These are phyloP conservation scores for Neofusicoccum laricinum DNA, from an alignment of 2,329 filamentous ascomycete species.

Conservation along the genomic window DNA sequence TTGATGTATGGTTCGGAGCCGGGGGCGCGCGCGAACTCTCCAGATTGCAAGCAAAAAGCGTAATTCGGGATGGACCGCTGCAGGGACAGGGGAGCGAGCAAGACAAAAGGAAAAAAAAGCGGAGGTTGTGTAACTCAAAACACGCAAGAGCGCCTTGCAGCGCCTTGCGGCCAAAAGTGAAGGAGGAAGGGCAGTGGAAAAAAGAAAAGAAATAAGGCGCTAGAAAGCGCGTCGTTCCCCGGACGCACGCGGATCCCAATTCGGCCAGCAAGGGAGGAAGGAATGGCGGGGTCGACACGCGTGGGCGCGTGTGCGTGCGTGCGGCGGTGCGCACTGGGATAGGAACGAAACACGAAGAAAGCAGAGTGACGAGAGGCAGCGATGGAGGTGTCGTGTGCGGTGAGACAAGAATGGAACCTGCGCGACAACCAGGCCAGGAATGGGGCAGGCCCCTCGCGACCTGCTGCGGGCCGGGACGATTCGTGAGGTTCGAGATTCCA, in stretches of 20 bases:
- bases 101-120: not conserved
- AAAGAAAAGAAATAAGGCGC: not conserved
- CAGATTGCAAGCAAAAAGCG: not conserved
- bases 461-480: conserved; percentile 11
- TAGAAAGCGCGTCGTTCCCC: not conserved
- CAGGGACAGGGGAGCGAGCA: conserved; percentile 5
- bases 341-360: conserved; percentile 9
- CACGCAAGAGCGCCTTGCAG: conserved; percentile 2
- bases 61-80: conserved; percentile 13
- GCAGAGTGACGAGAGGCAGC: not conserved
- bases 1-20: not conserved
- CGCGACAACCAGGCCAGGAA: conserved; percentile 5
- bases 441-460: conserved; percentile 1
- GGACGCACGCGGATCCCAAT: conserved; percentile 10
- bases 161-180: not conserved
- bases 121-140: not conserved
- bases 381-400: not conserved
- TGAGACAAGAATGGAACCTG: conserved; percentile 6
- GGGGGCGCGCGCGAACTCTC: not conserved
- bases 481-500: conserved; percentile 16
- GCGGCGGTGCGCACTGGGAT: not conserved
- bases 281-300: not conserved
- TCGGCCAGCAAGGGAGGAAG: not conserved
- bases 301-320: not conserved
- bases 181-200: not conserved